These are phyloP conservation scores for Calonectria naviculata DNA, from an alignment of 2,329 filamentous ascomycete genomes.

Conservation along the genomic window DNA sequence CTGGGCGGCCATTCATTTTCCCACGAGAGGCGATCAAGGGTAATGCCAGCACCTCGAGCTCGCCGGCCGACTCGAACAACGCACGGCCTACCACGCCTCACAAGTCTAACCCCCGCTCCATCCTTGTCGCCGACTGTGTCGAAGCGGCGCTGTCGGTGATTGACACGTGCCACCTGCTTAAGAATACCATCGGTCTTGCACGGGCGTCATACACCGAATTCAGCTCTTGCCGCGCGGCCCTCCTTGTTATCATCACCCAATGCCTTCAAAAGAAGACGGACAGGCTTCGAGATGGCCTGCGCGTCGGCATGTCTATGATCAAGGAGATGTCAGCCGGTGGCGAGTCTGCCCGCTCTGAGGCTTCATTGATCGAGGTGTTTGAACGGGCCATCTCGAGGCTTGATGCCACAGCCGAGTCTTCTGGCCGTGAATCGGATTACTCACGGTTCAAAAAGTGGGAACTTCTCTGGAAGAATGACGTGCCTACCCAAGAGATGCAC, in stretches of 20 bases:
- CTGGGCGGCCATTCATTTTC: slow-evolving; percentile 65
- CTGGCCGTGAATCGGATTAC: slow-evolving; percentile 58
- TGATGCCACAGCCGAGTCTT: slow-evolving; percentile 53
- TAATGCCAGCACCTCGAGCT: slow-evolving; percentile 43
- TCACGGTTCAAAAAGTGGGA: slow-evolving; percentile 64
- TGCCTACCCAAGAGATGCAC: slow-evolving; percentile 38
- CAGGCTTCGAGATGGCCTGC: slow-evolving; percentile 55
- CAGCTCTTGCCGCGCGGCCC: slow-evolving; percentile 64
- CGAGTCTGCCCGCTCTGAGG: slow-evolving; percentile 63
- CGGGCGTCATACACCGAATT: slow-evolving; percentile 67
- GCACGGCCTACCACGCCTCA: slow-evolving; percentile 39
- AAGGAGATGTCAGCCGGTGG: slow-evolving; percentile 65
- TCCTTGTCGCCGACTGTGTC: slow-evolving; percentile 63
- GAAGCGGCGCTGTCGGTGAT: slow-evolving; percentile 63
- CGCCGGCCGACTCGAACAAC: slow-evolving; percentile 44
- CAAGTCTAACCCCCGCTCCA: slow-evolving; percentile 46
- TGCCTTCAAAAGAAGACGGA: slow-evolving; percentile 51
- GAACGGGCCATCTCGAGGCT: slow-evolving; percentile 59
- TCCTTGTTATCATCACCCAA: slow-evolving; percentile 58
- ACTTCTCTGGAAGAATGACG: slow-evolving; percentile 57
- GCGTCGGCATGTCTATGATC: slow-evolving; percentile 62
- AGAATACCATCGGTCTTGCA: slow-evolving; percentile 63
- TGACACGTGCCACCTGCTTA: slow-evolving; percentile 60
- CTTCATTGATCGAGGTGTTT: slow-evolving; percentile 63
- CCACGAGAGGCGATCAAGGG: slow-evolving; percentile 41